phyloP scores from a whole-genome alignment of 2,329 filamentous ascomycete species.

The Alternaria panax region DNA sequence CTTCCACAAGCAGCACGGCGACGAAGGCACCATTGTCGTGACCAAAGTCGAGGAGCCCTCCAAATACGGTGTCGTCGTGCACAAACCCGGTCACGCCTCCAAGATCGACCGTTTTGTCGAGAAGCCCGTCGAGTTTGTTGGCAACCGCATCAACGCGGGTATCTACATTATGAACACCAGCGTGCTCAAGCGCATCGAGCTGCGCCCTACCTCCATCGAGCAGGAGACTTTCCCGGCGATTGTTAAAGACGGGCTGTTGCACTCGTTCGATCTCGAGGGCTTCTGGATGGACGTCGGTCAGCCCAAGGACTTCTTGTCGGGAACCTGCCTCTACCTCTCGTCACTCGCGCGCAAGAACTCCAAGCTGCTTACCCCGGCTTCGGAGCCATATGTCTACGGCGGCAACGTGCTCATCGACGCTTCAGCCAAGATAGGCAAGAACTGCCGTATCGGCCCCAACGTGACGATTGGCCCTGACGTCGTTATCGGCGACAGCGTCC shows the following conservation, averaged over 20 bases:
- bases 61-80: constrained; percentile 98
- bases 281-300: constrained; percentile 99
- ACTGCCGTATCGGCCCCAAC: constrained; percentile 97
- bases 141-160: constrained; percentile 98
- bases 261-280: constrained; percentile 95
- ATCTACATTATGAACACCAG: constrained; percentile 98
- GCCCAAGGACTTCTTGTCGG: constrained; percentile 96
- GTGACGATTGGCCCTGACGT: constrained; percentile 95
- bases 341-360: constrained; percentile 89
- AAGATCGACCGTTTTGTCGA: constrained; percentile 99
- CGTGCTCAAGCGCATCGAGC: constrained; percentile 88
- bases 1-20: constrained; percentile 91
- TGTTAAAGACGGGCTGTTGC: constrained; percentile 84
- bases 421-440: constrained; percentile 94
- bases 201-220: constrained; percentile 96
- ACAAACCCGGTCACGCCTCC: constrained; percentile 89
- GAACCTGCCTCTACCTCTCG: constrained; percentile 94
- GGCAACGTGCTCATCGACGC: constrained; percentile 97
- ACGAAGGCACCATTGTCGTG: constrained; percentile 96
- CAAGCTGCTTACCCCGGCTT: constrained; percentile 77
- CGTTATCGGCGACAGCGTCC: constrained; percentile 90
- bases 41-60: constrained; percentile 99
- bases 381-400: constrained; percentile 83
- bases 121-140: constrained; percentile 98
- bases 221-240: constrained; percentile 98